phyloP scores from a whole-genome alignment of 2,329 filamentous ascomycete genomes.

The Penicillium concentricum region DNA sequence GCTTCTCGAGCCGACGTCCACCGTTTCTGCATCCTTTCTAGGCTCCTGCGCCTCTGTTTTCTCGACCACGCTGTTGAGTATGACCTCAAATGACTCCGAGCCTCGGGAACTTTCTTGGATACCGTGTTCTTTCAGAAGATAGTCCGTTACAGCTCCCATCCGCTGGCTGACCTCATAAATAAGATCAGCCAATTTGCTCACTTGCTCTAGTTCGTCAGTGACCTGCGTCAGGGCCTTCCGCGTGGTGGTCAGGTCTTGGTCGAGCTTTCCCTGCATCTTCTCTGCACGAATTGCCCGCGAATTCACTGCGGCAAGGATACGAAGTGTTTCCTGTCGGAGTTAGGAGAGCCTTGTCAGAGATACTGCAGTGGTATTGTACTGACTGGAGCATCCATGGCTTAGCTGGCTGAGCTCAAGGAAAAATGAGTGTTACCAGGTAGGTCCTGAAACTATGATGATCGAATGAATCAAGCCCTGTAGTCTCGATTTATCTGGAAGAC shows the following conservation, averaged over 20 bases:
- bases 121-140: no score
- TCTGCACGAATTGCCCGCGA: background rate
- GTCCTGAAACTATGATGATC: background rate
- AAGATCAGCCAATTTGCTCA: background rate
- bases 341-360: background rate
- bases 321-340: background rate
- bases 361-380: background rate
- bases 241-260: background rate
- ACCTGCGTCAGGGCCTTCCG: background rate
- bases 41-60: no score
- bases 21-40: no score
- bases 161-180: no score
- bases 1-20: no score
- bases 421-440: background rate
- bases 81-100: no score
- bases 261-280: background rate
- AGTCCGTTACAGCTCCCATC: no score
- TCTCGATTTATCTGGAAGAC: background rate
- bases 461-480: background rate
- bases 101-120: no score
- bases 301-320: background rate
- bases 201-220: background rate
- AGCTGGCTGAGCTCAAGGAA: background rate
- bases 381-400: background rate
- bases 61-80: no score